A percentile compares a stretch with the other conserved stretches of the same genome.
These are phyloP conservation scores for Lasiodiplodia gonubiensis DNA, from an alignment of 2,329 filamentous ascomycete species.

Conservation along the genomic window DNA sequence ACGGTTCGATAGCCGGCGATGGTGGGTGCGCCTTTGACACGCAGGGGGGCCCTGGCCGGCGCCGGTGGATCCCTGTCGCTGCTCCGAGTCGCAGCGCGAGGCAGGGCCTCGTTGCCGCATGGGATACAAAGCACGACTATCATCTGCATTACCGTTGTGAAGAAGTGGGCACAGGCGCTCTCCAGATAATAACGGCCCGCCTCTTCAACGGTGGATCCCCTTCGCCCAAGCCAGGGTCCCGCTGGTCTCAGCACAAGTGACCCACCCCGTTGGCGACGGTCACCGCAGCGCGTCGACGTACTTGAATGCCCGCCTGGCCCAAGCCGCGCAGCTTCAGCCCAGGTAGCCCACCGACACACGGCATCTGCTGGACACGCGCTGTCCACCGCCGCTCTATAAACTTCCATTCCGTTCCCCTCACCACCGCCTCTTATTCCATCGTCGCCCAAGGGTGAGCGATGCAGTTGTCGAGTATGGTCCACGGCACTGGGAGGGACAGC, in stretches of 20 bases:
- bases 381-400: slow-evolving; percentile 26
- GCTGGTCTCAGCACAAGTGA: slow-evolving; percentile 38
- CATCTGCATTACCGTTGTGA: slow-evolving; percentile 51
- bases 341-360: slow-evolving; percentile 24
- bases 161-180: slow-evolving; percentile 37
- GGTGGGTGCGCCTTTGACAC: slow-evolving; percentile 21
- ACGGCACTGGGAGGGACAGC: slow-evolving; percentile 47
- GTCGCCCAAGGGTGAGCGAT: slow-evolving; percentile 36
- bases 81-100: slow-evolving; percentile 29
- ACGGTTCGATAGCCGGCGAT: slow-evolving; percentile 45
- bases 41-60: slow-evolving; percentile 28
- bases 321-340: slow-evolving; percentile 26
- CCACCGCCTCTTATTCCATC: slow-evolving; percentile 25
- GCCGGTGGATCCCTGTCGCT: slow-evolving; percentile 30
- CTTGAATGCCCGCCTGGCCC: slow-evolving; percentile 42
- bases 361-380: slow-evolving; percentile 19
- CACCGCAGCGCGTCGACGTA: slow-evolving; percentile 32
- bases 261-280: slow-evolving; percentile 43
- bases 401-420: slow-evolving; percentile 31
- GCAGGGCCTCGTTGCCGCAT: slow-evolving; percentile 22
- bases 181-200: slow-evolving; percentile 33
- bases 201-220: slow-evolving; percentile 31
- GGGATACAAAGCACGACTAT: slow-evolving; percentile 29
- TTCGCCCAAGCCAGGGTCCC: slow-evolving; percentile 30
- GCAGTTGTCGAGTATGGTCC: slow-evolving; percentile 53